These are phyloP conservation scores for Chloranthus sessilifolius DNA, from an alignment of 164 flowering plant species.

Conservation along the genomic window DNA sequence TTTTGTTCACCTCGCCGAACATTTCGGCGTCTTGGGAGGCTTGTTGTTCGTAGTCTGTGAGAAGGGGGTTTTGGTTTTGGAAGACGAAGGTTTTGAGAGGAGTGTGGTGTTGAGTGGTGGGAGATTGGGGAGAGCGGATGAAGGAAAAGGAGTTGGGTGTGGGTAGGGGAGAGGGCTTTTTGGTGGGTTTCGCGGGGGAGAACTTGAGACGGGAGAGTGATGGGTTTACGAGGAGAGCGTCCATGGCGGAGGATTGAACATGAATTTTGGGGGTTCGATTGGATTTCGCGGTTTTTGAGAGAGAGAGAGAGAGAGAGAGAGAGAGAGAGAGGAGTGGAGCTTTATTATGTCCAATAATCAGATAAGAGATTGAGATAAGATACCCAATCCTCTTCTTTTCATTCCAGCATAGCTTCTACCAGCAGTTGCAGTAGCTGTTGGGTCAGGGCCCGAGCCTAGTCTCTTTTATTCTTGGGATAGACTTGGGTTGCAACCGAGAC, in stretches of 20 bases:
- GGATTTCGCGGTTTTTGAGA: conserved; percentile 2
- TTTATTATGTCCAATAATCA: background rate
- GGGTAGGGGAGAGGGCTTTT: conserved; percentile 11
- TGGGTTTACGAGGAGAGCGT: conserved; percentile 40
- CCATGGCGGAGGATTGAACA: conserved; percentile 26
- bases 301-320: background rate
- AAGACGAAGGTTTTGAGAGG: conserved; percentile 5
- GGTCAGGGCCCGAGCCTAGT: too few species aligned
- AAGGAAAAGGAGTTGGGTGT: background rate
- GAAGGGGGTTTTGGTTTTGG: conserved; percentile 13
- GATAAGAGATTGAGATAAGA: conserved; percentile 19
- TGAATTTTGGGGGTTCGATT: background rate
- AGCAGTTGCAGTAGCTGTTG: too few species aligned
- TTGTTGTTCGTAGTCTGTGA: conserved; percentile 8
- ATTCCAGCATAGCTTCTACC: too few species aligned
- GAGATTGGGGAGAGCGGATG: conserved; percentile 4
- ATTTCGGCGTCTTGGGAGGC: conserved; percentile 40
- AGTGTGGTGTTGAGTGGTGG: conserved; percentile 13
- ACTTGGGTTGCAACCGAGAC: background rate
- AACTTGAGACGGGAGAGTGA: conserved; percentile 50
- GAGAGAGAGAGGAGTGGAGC: background rate
- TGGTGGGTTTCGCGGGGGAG: conserved; percentile 10
- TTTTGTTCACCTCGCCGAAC: conserved; percentile 73
- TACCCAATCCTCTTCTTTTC: conserved; percentile 22
- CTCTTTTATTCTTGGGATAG: background rate